Conservation (phyloP, 2,329 filamentous ascomycete genomes). For the Byssochlamys sp. region DNA sequence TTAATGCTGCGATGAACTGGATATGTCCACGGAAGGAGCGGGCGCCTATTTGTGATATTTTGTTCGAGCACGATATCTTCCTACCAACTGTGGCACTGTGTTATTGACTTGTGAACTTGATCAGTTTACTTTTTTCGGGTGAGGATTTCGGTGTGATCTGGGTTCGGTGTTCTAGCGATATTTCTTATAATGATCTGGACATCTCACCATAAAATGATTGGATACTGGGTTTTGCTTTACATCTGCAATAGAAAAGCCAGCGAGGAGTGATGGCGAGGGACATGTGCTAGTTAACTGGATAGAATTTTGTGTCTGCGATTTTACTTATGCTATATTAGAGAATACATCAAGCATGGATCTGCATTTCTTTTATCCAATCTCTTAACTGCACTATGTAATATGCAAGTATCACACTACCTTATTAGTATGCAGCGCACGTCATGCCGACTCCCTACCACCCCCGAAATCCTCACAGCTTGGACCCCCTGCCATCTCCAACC, state of each 20-base stretch:
- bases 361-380: neutral
- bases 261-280: neutral
- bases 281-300: neutral
- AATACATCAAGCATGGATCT: neutral
- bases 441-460: neutral
- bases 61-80: neutral
- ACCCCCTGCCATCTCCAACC: conserved; percentile 14
- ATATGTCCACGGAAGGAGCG: neutral
- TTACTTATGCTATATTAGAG: neutral
- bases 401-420: neutral
- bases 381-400: neutral
- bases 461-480: conserved; percentile 18
- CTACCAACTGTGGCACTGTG: neutral
- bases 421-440: neutral
- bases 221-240: neutral
- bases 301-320: too few relatives aligned
- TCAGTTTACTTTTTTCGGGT: neutral
- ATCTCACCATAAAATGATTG: neutral
- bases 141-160: neutral
- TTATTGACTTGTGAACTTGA: neutral
- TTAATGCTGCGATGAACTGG: neutral
- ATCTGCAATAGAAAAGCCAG: neutral
- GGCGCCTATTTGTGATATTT: neutral
- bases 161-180: neutral
- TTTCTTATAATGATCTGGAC: neutral